Evolutionary conservation across 2,329 filamentous ascomycete species (phyloP).

Genomic region (Exophiala aquamarina): DNA sequence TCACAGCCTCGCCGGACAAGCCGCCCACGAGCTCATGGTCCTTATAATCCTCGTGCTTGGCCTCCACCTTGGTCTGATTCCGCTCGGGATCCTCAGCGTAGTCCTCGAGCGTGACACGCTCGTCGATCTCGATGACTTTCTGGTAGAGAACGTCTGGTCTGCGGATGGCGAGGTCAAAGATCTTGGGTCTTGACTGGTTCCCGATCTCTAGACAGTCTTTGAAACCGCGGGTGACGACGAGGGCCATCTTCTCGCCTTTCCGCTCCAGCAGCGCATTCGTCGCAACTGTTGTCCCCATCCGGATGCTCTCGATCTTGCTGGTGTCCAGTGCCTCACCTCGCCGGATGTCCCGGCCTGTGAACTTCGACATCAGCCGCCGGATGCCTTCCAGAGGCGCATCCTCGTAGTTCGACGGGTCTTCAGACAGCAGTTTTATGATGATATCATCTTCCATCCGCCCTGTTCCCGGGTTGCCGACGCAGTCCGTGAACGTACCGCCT

Average conservation of each 20-base stretch:
- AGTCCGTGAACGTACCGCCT: slow-evolving; percentile 91
- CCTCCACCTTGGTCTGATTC: slow-evolving; percentile 55
- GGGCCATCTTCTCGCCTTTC: slow-evolving; percentile 83
- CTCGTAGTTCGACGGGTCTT: slow-evolving; percentile 85
- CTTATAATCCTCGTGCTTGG: slow-evolving; percentile 48
- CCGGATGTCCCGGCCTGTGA: slow-evolving; percentile 72
- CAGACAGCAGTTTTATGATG: slow-evolving; percentile 84
- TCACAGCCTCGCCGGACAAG: slow-evolving; percentile 71
- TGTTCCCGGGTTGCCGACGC: slow-evolving; percentile 75
- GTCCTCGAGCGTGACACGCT: slow-evolving; percentile 87
- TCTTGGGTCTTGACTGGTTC: slow-evolving; percentile 84
- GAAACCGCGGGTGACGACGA: slow-evolving; percentile 86
- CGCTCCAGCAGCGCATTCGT: slow-evolving; percentile 89
- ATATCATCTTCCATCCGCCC: slow-evolving; percentile 71
- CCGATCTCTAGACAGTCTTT: slow-evolving; percentile 85
- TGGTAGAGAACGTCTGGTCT: slow-evolving; percentile 88
- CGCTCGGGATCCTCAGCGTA: slow-evolving; percentile 84
- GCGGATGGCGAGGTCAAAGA: slow-evolving; percentile 85
- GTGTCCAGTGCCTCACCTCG: slow-evolving; percentile 80
- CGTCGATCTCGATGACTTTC: slow-evolving; percentile 82
- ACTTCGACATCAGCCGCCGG: slow-evolving; percentile 77
- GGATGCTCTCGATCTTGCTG: slow-evolving; percentile 79
- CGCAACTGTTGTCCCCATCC: slow-evolving; percentile 94
- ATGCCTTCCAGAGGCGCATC: slow-evolving; percentile 93
- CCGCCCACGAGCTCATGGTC: slow-evolving; percentile 59